Evolutionary conservation across 495 filamentous ascomycete species (phyloP), one percentile per base, ranked within the genome.

Genomic region (Penicillium nucicola): DNA sequence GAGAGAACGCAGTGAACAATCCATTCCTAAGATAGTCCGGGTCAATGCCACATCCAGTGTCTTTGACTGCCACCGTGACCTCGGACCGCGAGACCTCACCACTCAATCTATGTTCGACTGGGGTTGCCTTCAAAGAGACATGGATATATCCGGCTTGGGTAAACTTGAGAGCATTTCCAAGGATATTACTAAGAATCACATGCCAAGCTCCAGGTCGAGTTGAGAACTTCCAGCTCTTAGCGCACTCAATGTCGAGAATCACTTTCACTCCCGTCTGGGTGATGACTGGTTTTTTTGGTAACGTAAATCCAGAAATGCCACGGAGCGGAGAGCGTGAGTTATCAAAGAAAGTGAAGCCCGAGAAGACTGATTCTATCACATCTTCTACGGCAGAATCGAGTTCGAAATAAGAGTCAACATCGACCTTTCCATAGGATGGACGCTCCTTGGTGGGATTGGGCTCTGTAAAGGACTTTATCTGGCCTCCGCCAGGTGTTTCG

Each of bases 1-100:
- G 85, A 1, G 79, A 75, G 54, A 89, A 89, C 1, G 86, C 81
- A 17, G 77, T 80, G 56, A 82, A 89, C 1, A 88, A 53, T 12
- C 77, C 70, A 30, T 82, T 78, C 12, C 77, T 74, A 22, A 88
- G 61, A 58, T 80, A 89, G n/a, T 84, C 81, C 12, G 77, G 62
- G 1, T 72, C 76, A 44, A 89, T 89, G 5, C 86, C 86, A 17
- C 71, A 76, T 13, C 84, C 84, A 5, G 82, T 83, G 49, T 87
- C 84, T 25, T 70, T 68, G 18, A 86, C 71, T 2, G 66, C 68
- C 32, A 85, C 40, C 1, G 65, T 64, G 22, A 67, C 48, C 42
- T 45, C 45, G 31, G 40, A 48, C 36, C 34, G 31, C 6, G 22
- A 15, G 20, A 15, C 11, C 19, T 52, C 15, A n/a, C 57, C 52